Base-by-base conservation (phyloP, 1,139 yeast species). In the Tardiomyces depauwii region DNA sequence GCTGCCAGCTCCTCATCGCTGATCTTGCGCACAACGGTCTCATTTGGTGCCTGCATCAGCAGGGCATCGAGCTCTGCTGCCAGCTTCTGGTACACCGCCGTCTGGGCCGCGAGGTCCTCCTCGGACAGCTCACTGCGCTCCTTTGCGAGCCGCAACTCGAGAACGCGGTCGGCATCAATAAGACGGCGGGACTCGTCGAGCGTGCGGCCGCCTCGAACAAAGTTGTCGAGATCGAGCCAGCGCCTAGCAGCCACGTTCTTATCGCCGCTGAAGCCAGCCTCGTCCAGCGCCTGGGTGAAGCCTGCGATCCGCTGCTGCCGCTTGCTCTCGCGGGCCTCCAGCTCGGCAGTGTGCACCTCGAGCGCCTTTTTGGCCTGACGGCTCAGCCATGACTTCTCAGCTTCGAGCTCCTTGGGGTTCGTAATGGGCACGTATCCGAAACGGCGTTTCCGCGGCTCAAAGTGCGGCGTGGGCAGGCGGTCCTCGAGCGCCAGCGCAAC, bases 381-480 rank as follows among this genome's bases (percentile, higher is more conserved):
- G 18, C 78, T 71, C 74, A 76, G 69, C 53, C 70, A 72, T 13
- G 64, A 66, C 58, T 72, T 77, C 63, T 83, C 95, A 47, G 68
- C 68, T 43, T 65, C 63, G 1, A 87, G 83, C 49, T 68, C 71
- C 36, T 60, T 67, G 10, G 70, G 65, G 53, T 80, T 78, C 16
- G 60, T 63, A 30, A 88, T 66, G 43, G 75, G 70, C 14, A 67
- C 73, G 56, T 77, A 80, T 0, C 97, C 97, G 56, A 91, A 80
- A 64, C 97, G 74, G 67, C 98, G 78, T 25, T 77, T 71, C 44
- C 91, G 75, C 43, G 97, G 96, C 25, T 74, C 82, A 64, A 89
- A 89, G 63, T 91, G 97, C 10, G 93, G 86, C 11, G 87, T 79
- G 36, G 98, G 98, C 43, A 91, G 73, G 49, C 71, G 67, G 41